Evolutionary conservation across 2,329 filamentous ascomycete genomes (phyloP), one percentile per base, ranked within the genome.

Genomic region (Remersonia thermophila): DNA sequence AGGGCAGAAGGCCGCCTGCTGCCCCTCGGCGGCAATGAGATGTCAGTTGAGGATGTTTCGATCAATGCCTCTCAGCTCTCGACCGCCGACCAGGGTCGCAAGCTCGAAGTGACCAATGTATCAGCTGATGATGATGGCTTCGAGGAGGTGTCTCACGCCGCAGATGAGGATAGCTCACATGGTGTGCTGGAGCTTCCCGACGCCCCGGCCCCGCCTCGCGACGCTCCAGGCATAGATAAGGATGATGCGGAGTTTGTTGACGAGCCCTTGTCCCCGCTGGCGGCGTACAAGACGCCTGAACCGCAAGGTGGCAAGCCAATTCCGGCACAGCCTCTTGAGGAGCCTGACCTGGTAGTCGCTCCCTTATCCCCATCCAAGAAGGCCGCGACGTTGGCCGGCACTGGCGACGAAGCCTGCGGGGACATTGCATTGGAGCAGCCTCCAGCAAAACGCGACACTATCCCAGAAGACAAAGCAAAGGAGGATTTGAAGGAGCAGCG

Each of bases 81-180:
- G 0, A 57, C 63, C 0, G 64, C 69, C 1, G 83, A 86, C 45
- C 75, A 77, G 38, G 69, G 75, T 34, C 81, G 82, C 36, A 71
- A 68, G 32, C 65, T 87, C 1, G 83, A 89, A 47, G 75, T 89
- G 11, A 82, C 80, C 35, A 93, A 91, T 50, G 77, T 74, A 12
- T 80, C 81, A 10, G 85, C 34, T 3, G 50, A 94, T 46, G 83
- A 91, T 45, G 91, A 96, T 53, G 84, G 83, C 1, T 96, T 95
- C 51, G 91, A 98, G 55, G 86, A 94, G 57, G 87, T 96, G 8
- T 71, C 71, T 25, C 69, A 72, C 32, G 64, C 65, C 31, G 79
- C 77, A 20, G 80, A 85, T 13, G 82, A 87, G 42, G 79, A 83
- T 34, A 73, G 71, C 2, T 81, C 79, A 27, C 74, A 82, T 43